Evolutionary conservation across 257 asterid species (phyloP).

Genomic region (Przewalskia tangutica): DNA sequence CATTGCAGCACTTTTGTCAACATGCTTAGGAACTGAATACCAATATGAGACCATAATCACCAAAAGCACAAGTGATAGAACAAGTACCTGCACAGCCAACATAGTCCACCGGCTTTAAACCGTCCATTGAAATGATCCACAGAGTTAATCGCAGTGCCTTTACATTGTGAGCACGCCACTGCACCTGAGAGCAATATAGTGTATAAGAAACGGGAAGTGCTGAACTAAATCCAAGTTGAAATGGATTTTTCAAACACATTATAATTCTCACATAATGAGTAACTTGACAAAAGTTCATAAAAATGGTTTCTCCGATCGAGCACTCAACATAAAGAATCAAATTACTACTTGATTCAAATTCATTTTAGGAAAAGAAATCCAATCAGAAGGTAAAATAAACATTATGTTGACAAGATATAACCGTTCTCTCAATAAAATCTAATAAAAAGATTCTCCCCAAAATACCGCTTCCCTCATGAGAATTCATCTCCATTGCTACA

Average conservation of each 20-base stretch:
- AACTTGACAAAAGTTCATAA: not conserved
- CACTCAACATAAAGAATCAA: not conserved
- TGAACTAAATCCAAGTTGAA: not conserved
- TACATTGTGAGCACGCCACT: conserved; percentile 56
- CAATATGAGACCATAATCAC: not conserved
- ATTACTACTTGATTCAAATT: not conserved
- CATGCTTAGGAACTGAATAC: not conserved
- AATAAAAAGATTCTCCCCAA: not conserved
- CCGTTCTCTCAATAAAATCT: not conserved
- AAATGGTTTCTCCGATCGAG: not conserved
- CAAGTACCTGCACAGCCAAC: conserved; percentile 93
- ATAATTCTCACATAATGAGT: not conserved
- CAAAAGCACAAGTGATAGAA: not conserved
- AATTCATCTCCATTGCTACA: not conserved
- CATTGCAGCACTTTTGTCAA: not conserved
- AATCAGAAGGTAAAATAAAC: not conserved
- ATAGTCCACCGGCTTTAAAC: conserved; percentile 74
- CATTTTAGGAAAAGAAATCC: not conserved
- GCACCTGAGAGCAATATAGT: conserved; percentile 28
- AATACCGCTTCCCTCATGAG: not conserved
- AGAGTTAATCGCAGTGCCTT: conserved; percentile 58
- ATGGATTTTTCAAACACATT: too few species aligned
- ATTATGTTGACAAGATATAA: not conserved
- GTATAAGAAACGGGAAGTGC: not conserved
- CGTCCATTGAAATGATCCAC: conserved; percentile 83